Evolutionary conservation across 805 yeast species (phyloP), one percentile per base, ranked within the genome.

Genomic region (Cyberlindnera mississippiensis): DNA sequence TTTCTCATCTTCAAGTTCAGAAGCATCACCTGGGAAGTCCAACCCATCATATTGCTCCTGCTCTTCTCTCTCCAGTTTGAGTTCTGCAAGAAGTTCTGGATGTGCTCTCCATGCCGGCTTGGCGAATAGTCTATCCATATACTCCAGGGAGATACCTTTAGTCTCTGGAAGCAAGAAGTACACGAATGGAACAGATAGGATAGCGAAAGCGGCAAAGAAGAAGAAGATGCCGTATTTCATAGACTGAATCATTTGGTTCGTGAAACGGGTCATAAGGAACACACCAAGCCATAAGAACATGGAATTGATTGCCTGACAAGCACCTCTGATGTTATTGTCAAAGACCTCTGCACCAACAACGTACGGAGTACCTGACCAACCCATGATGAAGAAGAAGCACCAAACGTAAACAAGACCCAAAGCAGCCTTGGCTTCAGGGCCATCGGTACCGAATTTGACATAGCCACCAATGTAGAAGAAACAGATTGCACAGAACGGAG

Each of bases 291-390:
- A 72, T 37, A 69, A 64, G 24, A 70, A 59, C 33, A 71, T 63
- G 0, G 75, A 69, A 45, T 71, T 72, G 40, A 72, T 61, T 27
- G 72, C 67, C 53, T 66, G 73, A 19, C 71, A 69, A 5, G 67
- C 63, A 15, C 67, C 71, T 48, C 76, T 56, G 33, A 72, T 65
- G 28, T 68, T 65, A 36, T 67, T 69, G 18, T 69, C 68, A 50
- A 69, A 71, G 24, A 71, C 65, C 44, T 72, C 77, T 6, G 74
- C 64, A 48, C 72, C 68, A 42, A 68, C 66, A 28, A 71, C 67
- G 62, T 69, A 72, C 9, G 72, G 71, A 2, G 72, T 67, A n/a
- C 76, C 78, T 38, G 69, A 66, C 75, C 76, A 70, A 14, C 71
- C 64, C 35, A 60, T 42, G 4, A 71, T 72, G 50, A 66, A 73